Evolutionary conservation across 345 rosid species (phyloP), one percentile per base, ranked within the genome.

Genomic region (Salix exigua): DNA sequence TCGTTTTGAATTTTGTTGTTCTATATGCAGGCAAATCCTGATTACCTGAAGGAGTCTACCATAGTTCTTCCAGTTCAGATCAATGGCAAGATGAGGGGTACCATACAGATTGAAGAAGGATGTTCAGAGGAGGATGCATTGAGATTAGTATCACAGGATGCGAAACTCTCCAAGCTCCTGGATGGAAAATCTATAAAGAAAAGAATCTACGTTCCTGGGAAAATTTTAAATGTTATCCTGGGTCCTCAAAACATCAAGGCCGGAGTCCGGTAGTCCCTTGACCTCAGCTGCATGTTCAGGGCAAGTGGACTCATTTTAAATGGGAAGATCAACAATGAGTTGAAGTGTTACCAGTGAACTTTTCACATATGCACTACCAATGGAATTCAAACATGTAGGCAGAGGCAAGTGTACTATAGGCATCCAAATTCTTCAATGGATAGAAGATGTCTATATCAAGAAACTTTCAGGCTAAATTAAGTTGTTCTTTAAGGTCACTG

Each of bases 1-100:
- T 31, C 19, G 8, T 48, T 19, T 44, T 65, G 30, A 16, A 21
- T 11, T 60, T 48, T 64, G 42, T 70, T 74, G 66, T 78, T 76
- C 66, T 23, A 21, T 37, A 65, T 81, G 83, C 91, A 93, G 99
- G 97, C 90, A 23, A 81, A 89, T 84, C 89, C 91, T 1, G 81
- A 42, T n/a, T 93, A 88, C 87, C 75, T 95, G 83, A 91, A 87
- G 86, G 93, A 93, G 82, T 79, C 90, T 19, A 83, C 85, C 23
- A 71, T 91, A 14, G 82, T 85, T 12, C 89, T 95, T 46, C 97
- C 97, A 14, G 91, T 95, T 82, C 99, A 95, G 89, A 91, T 95
- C 78, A 95, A 93, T n/a, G 99, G 99, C 76, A 95, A 89, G 88
- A 95, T 90, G 9, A 81, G 97, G 86, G 99, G 99, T 66, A 91